Evolutionary conservation across 768 basidiomycete species (phyloP).

Genomic region (Lactarius evosmus): DNA sequence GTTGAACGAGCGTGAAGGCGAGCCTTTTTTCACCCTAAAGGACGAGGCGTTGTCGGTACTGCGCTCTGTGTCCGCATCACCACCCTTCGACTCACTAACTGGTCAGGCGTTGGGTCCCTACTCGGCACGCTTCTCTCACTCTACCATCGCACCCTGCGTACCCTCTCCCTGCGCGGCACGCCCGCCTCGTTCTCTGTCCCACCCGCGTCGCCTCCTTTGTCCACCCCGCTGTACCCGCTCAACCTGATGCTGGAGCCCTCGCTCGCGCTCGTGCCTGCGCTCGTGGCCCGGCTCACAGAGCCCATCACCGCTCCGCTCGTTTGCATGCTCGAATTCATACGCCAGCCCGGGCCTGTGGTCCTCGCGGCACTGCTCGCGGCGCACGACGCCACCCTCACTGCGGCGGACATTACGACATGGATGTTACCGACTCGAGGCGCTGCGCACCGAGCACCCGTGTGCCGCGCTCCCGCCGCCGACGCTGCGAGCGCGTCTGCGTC

Average conservation of each 20-base stretch:
- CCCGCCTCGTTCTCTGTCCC: slow-evolving; percentile 45
- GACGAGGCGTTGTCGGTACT: slow-evolving; percentile 49
- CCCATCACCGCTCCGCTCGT: slow-evolving; percentile 36
- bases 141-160: slow-evolving; percentile 52
- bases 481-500: slow-evolving; percentile 43
- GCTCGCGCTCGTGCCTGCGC: slow-evolving; percentile 59
- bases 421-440: slow-evolving; percentile 46
- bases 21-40: slow-evolving; percentile 29
- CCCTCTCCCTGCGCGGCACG: slow-evolving; percentile 58
- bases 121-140: slow-evolving; percentile 60
- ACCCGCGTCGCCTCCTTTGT: slow-evolving; percentile 17
- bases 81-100: slow-evolving; percentile 62
- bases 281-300: slow-evolving; percentile 64
- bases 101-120: slow-evolving; percentile 58
- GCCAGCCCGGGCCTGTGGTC: slow-evolving; percentile 54
- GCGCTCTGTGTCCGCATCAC: slow-evolving; percentile 49
- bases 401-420: slow-evolving; percentile 35
- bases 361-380: slow-evolving; percentile 53
- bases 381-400: slow-evolving; percentile 48
- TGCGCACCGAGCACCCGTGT: slow-evolving; percentile 55
- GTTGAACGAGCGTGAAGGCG: slow-evolving; percentile 23
- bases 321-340: slow-evolving; percentile 52
- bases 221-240: slow-evolving; percentile 39
- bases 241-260: slow-evolving; percentile 48
- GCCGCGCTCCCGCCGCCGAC: slow-evolving; percentile 26